These are phyloP conservation scores for Penicillium sp. DNA, from an alignment of 2,329 filamentous ascomycete species.

Conservation along the genomic window DNA sequence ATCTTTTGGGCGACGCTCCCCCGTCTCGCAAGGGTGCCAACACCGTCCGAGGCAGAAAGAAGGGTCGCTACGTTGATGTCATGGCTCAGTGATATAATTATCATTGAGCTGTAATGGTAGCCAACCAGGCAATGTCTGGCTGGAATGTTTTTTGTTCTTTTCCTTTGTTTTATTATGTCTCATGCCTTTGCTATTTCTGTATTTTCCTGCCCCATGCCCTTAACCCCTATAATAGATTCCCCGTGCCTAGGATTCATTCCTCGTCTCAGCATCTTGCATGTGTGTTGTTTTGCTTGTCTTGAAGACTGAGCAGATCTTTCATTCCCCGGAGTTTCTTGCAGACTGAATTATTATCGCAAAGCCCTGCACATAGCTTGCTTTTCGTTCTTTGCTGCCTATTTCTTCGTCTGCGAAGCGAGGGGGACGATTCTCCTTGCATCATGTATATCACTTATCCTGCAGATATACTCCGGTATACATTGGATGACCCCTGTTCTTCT, in stretches of 20 bases:
- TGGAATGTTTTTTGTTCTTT: slow-evolving; percentile 20
- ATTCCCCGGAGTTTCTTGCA: slow-evolving; percentile 18
- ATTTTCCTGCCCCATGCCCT: slow-evolving; percentile 5
- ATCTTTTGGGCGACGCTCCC: slow-evolving; percentile 77
- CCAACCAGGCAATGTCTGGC: neutral
- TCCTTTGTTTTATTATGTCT: slow-evolving; percentile 24
- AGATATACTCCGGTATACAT: slow-evolving; percentile 6
- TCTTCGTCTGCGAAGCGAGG: slow-evolving; percentile 14
- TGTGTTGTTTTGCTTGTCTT: slow-evolving; percentile 9
- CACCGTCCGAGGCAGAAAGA: slow-evolving; percentile 70
- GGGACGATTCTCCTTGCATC: slow-evolving; percentile 22
- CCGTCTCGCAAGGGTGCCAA: slow-evolving; percentile 62
- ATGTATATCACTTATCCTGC: slow-evolving; percentile 23
- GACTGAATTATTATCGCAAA: slow-evolving; percentile 15
- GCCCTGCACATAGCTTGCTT: slow-evolving; percentile 24
- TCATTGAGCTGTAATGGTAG: neutral
- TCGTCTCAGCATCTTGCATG: slow-evolving; percentile 23
- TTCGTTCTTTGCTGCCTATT: slow-evolving; percentile 19
- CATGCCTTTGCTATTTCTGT: slow-evolving; percentile 14
- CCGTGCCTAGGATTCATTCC: slow-evolving; percentile 8
- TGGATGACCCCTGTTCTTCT: slow-evolving; percentile 1
- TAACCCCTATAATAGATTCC: slow-evolving; percentile 19
- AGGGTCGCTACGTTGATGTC: slow-evolving; percentile 91
- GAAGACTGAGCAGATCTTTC: slow-evolving; percentile 2
- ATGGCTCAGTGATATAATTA: slow-evolving; percentile 66